phyloP scores from a whole-genome alignment of 768 basidiomycete genomes.

The Galerina marginata region DNA sequence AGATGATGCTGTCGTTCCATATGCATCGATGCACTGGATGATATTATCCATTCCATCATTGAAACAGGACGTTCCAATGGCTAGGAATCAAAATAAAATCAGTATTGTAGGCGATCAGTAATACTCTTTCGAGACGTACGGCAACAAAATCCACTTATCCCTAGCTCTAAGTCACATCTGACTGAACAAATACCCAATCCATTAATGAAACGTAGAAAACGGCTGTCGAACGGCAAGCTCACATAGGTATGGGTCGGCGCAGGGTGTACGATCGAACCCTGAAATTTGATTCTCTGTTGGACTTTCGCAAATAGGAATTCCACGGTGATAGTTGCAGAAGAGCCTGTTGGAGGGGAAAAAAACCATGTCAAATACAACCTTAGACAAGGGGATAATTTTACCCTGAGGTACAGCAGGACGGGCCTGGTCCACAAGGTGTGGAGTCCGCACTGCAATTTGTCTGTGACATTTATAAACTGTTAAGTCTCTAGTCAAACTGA shows the following conservation, averaged over 20 bases:
- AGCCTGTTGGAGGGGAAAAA: background rate
- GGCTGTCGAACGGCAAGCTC: background rate
- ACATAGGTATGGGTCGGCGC: background rate
- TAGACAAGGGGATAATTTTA: background rate
- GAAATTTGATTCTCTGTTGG: background rate
- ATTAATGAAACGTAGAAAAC: no score
- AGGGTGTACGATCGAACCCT: background rate
- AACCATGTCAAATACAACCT: no score
- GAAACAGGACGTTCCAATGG: constrained; percentile 5
- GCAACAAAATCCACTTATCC: no score
- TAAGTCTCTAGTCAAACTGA: no score
- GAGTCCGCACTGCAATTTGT: background rate
- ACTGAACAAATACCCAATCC: no score
- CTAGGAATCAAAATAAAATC: background rate
- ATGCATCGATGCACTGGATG: constrained; percentile 22
- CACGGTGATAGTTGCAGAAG: background rate
- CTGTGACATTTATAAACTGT: background rate
- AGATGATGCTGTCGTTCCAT: constrained; percentile 19
- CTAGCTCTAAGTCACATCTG: no score
- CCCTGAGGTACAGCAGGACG: background rate
- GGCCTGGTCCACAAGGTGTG: background rate
- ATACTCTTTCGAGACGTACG: no score
- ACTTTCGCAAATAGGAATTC: background rate
- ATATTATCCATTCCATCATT: background rate
- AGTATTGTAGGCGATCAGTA: no score